Evolutionary conservation across 225 moss, liverwort and hornwort genomes (phyloP).

Genomic region (Asterella californica): DNA sequence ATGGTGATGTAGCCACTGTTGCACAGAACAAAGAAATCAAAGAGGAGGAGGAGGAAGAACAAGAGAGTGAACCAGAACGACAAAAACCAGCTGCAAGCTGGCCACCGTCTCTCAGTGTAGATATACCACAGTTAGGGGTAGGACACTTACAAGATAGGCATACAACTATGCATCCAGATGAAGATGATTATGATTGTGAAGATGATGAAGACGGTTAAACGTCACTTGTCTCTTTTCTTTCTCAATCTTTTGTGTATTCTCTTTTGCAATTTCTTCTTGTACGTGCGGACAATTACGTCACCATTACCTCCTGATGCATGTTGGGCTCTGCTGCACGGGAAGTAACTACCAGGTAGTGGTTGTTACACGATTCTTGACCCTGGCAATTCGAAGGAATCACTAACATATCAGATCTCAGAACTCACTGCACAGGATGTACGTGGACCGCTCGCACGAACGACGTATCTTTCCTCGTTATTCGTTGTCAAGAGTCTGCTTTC

Average conservation of each 20-base stretch:
- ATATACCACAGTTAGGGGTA: constrained; percentile 78
- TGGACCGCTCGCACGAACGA: too few species aligned
- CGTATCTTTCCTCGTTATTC: too few species aligned
- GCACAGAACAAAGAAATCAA: constrained; percentile 47
- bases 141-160: constrained; percentile 68
- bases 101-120: constrained; percentile 58
- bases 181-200: constrained; percentile 99
- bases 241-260: constrained; percentile 14
- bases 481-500: too few species aligned
- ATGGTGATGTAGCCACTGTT: constrained; percentile 79
- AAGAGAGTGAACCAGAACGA: constrained; percentile 53
- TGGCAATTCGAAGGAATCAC: neutral
- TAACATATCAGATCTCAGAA: too few species aligned
- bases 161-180: constrained; percentile 79
- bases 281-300: neutral
- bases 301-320: neutral
- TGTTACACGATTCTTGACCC: neutral
- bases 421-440: too few species aligned
- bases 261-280: constrained; percentile 2
- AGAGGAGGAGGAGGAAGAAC: constrained; percentile 78
- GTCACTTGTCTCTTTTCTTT: constrained; percentile 25
- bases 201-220: constrained; percentile 89
- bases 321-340: neutral
- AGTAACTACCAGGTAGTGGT: neutral
- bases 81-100: constrained; percentile 30